Conservation (phyloP, 345 rosid species). For the Rhizophora mangle region DNA sequence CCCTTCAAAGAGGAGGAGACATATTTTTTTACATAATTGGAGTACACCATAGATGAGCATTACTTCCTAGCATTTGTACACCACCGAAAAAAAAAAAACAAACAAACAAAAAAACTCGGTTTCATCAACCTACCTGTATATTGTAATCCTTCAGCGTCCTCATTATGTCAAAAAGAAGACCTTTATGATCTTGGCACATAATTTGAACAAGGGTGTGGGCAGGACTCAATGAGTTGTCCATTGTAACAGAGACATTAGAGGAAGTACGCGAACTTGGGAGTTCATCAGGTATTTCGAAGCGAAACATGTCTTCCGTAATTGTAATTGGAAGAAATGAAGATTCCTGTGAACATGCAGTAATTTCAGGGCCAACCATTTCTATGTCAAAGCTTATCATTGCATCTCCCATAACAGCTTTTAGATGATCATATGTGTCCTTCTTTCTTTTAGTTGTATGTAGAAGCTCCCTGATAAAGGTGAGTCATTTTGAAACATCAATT, state of each 20-base stretch:
- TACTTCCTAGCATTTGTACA: neutral
- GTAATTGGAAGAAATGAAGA: slow-evolving; percentile 57
- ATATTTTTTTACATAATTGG: neutral
- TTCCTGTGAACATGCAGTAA: slow-evolving; percentile 60
- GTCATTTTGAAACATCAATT: slow-evolving; percentile 2
- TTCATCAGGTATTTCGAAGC: slow-evolving; percentile 37
- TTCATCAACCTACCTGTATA: slow-evolving; percentile 60
- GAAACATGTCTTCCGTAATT: slow-evolving; percentile 54
- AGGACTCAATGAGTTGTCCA: slow-evolving; percentile 83
- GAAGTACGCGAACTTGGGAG: slow-evolving; percentile 37
- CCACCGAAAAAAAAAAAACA: too few species aligned
- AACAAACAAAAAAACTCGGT: too few species aligned
- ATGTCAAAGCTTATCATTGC: slow-evolving; percentile 72
- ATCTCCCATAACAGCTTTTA: slow-evolving; percentile 50
- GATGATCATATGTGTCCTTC: slow-evolving; percentile 46
- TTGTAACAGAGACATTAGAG: slow-evolving; percentile 46
- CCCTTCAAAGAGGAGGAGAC: neutral
- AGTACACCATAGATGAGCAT: too few species aligned
- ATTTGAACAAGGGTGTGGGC: slow-evolving; percentile 87
- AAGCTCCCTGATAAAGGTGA: slow-evolving; percentile 58
- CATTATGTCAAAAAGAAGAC: slow-evolving; percentile 88
- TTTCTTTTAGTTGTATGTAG: slow-evolving; percentile 67
- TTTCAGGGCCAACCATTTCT: slow-evolving; percentile 68
- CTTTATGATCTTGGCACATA: slow-evolving; percentile 82
- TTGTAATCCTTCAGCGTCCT: slow-evolving; percentile 92